Base-by-base conservation (phyloP, 192 early-diverging fungal genomes). In the Rhizoclosmatium sp. region DNA sequence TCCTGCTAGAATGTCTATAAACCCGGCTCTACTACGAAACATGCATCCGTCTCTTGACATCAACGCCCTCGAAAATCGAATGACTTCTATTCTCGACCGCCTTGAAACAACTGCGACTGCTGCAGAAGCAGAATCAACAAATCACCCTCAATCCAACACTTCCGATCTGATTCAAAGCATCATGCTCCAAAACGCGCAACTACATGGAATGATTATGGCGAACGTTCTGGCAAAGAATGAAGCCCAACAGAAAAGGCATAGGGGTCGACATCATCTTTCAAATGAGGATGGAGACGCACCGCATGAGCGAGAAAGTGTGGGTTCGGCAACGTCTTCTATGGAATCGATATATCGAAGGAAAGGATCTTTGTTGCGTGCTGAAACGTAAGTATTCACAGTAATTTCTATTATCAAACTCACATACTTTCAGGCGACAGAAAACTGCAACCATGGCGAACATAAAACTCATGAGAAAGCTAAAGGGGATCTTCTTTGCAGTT, bases 171-270 rank as follows among this genome's bases (percentile, higher is more conserved):
- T 75, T 19, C 72, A 75, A 64, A 60, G 45, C 58, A 64, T 75
- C 21, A 62, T 59, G 21, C 44, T 75, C 9, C 72, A 75, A 75
- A 75, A 75, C 72, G 72, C 72, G 42, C 72, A 75, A 44, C 59
- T 75, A 4, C 72, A 75, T 49, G 72, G 72, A 5, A 39, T 75
- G n/a, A 45, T 75, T 19, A 75, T 75, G 72, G 72, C 72, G 7
- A 75, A 75, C 45, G 5, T 75, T 9, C 5, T 75, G 14, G 60
- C 23, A 31, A 44, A 40, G 10, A 56, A 9, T 9, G 19, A 56
- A 31, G 31, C 31, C 31, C 31, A 31, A 31, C 31, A 31, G 31
- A 31, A 31, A 40, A 64, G 21, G 14, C 5, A 40, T 9, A 40
- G 61, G 61, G 1, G 40, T 9, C 10, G 61, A 40, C 61, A 1